These are phyloP conservation scores for Phytopythium boreale DNA, from an alignment of 352 stramenopile genomes.

Conservation along the genomic window DNA sequence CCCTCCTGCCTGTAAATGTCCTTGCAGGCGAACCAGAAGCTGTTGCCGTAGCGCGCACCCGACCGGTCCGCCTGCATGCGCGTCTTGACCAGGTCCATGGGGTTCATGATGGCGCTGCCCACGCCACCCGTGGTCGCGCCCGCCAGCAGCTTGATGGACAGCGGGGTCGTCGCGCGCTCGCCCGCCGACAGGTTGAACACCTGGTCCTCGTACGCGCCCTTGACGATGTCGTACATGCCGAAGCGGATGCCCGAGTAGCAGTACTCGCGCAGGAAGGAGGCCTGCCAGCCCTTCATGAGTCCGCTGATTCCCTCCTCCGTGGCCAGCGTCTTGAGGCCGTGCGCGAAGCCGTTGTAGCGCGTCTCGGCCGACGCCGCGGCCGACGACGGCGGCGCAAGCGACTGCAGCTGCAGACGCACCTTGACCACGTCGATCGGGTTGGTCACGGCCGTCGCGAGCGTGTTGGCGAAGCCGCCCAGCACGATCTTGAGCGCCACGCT, in stretches of 20 bases:
- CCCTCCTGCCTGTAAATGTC: slow-evolving; percentile 65
- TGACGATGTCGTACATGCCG: slow-evolving; percentile 75
- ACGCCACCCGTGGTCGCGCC: slow-evolving; percentile 61
- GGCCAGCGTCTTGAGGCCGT: slow-evolving; percentile 54
- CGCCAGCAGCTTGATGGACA: slow-evolving; percentile 68
- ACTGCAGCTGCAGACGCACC: slow-evolving; percentile 35
- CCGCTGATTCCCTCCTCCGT: slow-evolving; percentile 54
- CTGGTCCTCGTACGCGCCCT: slow-evolving; percentile 62
- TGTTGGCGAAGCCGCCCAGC: slow-evolving; percentile 55
- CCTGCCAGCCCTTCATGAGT: slow-evolving; percentile 56
- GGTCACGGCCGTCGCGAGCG: slow-evolving; percentile 32
- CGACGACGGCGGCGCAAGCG: no score
- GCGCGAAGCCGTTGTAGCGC: slow-evolving; percentile 56
- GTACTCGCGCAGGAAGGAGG: slow-evolving; percentile 64
- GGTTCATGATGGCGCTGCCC: slow-evolving; percentile 68
- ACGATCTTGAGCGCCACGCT: slow-evolving; percentile 51
- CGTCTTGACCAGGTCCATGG: slow-evolving; percentile 77
- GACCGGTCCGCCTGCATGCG: slow-evolving; percentile 75
- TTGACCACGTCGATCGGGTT: slow-evolving; percentile 68
- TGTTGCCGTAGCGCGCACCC: slow-evolving; percentile 57
- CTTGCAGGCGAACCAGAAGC: slow-evolving; percentile 53
- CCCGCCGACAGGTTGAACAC: slow-evolving; percentile 37
- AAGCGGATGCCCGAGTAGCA: slow-evolving; percentile 80
- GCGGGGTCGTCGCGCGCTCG: slow-evolving; percentile 28
- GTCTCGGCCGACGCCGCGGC: slow-evolving; percentile 13